Evolutionary conservation across 306 rosid genomes (phyloP).

Genomic region (Rosa lucieae): DNA sequence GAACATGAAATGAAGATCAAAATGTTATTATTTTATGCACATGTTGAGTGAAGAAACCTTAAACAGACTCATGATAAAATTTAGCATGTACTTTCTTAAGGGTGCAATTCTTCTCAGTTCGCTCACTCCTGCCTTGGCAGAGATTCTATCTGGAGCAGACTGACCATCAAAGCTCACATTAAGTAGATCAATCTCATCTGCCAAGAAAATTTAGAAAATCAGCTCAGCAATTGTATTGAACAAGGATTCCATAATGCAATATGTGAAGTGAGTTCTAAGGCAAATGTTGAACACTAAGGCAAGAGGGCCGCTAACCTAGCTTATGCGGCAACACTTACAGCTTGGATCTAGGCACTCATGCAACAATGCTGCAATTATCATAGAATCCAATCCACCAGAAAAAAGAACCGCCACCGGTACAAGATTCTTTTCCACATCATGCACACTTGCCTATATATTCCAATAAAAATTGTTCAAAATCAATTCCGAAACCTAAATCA

Average conservation of each 20-base stretch:
- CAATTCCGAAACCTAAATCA: slow-evolving; percentile 23
- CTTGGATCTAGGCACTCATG: slow-evolving; percentile 68
- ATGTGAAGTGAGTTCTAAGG: slow-evolving; percentile 24
- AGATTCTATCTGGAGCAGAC: slow-evolving; percentile 84
- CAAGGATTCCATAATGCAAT: slow-evolving; percentile 21
- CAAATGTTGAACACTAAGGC: not conserved
- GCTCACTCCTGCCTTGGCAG: slow-evolving; percentile 74
- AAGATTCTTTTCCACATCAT: slow-evolving; percentile 47
- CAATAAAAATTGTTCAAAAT: slow-evolving; percentile 28
- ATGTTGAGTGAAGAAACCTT: not conserved
- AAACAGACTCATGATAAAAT: slow-evolving; percentile 16
- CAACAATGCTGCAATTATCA: slow-evolving; percentile 91
- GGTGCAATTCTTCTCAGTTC: slow-evolving; percentile 82
- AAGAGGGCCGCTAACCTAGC: slow-evolving; percentile 13
- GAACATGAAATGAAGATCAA: not conserved
- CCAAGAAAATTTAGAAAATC: slow-evolving; percentile 29
- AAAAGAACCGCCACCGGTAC: slow-evolving; percentile 87
- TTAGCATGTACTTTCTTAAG: slow-evolving; percentile 59
- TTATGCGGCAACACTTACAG: slow-evolving; percentile 58
- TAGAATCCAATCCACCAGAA: slow-evolving; percentile 96
- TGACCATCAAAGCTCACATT: slow-evolving; percentile 89
- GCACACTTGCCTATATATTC: slow-evolving; percentile 49
- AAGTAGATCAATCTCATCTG: slow-evolving; percentile 90
- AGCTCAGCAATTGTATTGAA: slow-evolving; percentile 23
- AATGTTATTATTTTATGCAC: not conserved